phyloP scores from a whole-genome alignment of 176 grass and related monocot genomes.

The Cocos nucifera region DNA sequence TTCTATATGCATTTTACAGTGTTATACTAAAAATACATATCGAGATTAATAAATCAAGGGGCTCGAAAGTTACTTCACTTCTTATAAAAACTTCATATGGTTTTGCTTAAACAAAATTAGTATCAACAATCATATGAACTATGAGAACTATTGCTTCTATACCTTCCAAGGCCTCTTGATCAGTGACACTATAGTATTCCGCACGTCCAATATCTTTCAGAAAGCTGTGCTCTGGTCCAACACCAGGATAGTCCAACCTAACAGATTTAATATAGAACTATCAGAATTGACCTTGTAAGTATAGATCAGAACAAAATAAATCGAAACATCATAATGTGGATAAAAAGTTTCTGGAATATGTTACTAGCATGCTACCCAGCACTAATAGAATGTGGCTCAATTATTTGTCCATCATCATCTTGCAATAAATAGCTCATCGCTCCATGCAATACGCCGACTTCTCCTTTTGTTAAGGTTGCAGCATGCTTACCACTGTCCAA shows the following conservation, averaged over 20 bases:
- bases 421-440: constrained; percentile 93
- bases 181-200: constrained; percentile 87
- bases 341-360: neutral
- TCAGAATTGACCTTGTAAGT: neutral
- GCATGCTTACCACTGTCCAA: constrained; percentile 85
- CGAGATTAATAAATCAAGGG: no score
- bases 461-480: constrained; percentile 80
- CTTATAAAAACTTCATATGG: no score
- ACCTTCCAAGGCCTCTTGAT: constrained; percentile 91
- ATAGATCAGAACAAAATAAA: no score
- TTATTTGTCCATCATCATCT: constrained; percentile 90
- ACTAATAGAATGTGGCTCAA: constrained; percentile 97
- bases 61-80: no score
- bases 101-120: no score
- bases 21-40: no score
- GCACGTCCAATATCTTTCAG: constrained; percentile 83
- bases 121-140: neutral
- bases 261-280: neutral
- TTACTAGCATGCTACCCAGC: constrained; percentile 51
- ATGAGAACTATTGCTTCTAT: constrained; percentile 3
- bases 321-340: neutral
- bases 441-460: constrained; percentile 92
- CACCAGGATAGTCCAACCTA: constrained; percentile 95
- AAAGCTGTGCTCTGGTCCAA: constrained; percentile 93
- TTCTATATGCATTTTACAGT: no score